Evolutionary conservation across 176 grass and related monocot species (phyloP).

Genomic region (Avena insularis): DNA sequence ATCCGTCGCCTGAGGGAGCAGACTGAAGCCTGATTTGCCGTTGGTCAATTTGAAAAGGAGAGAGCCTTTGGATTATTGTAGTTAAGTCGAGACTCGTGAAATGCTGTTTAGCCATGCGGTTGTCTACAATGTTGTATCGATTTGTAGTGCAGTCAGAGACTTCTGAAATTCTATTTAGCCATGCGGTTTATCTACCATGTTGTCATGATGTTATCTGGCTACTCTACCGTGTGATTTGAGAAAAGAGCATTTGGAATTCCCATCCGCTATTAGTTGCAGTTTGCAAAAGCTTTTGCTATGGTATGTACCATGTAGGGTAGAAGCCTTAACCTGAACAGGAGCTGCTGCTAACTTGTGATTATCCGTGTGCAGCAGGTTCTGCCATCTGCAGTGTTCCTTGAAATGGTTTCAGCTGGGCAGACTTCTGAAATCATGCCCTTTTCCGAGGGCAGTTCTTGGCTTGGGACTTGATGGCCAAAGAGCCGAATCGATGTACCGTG

Average conservation of each 20-base stretch:
- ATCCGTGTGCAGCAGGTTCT: too few relatives aligned
- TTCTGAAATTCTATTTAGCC: too few relatives aligned
- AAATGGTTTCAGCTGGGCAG: too few relatives aligned
- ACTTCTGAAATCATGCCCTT: too few relatives aligned
- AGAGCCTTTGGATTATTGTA: conserved; percentile 32
- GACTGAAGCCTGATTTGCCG: conserved; percentile 57
- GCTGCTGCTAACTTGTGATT: too few relatives aligned
- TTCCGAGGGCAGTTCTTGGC: too few relatives aligned
- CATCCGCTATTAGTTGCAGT: neutral
- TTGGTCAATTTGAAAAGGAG: neutral
- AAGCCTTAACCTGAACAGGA: too few relatives aligned
- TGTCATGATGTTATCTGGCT: neutral
- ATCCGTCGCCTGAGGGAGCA: conserved; percentile 86
- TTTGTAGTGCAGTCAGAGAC: neutral
- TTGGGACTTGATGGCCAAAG: too few relatives aligned
- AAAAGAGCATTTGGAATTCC: neutral
- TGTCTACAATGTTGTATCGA: neutral
- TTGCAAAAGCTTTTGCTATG: neutral
- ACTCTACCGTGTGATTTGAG: neutral
- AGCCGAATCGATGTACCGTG: too few relatives aligned
- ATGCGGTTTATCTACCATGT: too few relatives aligned
- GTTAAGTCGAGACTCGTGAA: conserved; percentile 29
- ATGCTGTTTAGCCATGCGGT: neutral
- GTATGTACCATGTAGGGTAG: neutral
- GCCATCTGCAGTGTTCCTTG: too few relatives aligned